Conservation (phyloP, 75 land plant genomes). For the Larix kaempferi region DNA sequence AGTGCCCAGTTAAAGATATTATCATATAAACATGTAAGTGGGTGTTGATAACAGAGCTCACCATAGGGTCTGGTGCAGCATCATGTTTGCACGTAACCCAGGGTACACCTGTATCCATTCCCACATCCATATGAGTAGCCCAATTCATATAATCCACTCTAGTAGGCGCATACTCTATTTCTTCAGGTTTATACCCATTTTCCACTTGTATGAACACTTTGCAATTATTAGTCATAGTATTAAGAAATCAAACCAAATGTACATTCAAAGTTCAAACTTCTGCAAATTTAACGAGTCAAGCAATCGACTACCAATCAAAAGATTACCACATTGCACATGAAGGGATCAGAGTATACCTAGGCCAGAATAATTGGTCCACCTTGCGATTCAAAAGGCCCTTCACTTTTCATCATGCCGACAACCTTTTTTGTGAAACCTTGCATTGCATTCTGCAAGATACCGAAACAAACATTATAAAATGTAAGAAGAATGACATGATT, state of each 20-base stretch:
- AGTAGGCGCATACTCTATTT: slow-evolving; percentile 51
- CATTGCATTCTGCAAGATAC: slow-evolving; percentile 50
- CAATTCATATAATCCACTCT: slow-evolving; percentile 67
- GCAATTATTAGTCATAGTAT: no score
- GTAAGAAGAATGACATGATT: not conserved
- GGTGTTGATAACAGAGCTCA: slow-evolving; percentile 16
- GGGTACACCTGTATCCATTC: slow-evolving; percentile 65
- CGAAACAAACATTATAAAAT: not conserved
- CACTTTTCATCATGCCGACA: slow-evolving; percentile 73
- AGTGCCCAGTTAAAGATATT: not conserved
- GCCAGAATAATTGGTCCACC: slow-evolving; percentile 81
- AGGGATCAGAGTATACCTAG: slow-evolving; percentile 17
- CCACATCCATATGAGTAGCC: slow-evolving; percentile 87
- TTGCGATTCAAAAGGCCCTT: slow-evolving; percentile 58
- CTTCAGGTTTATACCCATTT: slow-evolving; percentile 82
- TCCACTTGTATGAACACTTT: slow-evolving; percentile 53
- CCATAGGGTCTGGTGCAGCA: slow-evolving; percentile 87
- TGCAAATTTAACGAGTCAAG: not conserved
- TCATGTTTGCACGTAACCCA: slow-evolving; percentile 98
- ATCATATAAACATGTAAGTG: not conserved
- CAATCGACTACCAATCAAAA: not conserved
- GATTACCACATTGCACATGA: no score
- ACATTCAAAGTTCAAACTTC: not conserved
- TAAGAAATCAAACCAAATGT: not conserved
- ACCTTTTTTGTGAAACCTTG: slow-evolving; percentile 65